Evolutionary conservation across 169 alveolate genomes (phyloP).

Genomic region (Toxoplasma gondii): DNA sequence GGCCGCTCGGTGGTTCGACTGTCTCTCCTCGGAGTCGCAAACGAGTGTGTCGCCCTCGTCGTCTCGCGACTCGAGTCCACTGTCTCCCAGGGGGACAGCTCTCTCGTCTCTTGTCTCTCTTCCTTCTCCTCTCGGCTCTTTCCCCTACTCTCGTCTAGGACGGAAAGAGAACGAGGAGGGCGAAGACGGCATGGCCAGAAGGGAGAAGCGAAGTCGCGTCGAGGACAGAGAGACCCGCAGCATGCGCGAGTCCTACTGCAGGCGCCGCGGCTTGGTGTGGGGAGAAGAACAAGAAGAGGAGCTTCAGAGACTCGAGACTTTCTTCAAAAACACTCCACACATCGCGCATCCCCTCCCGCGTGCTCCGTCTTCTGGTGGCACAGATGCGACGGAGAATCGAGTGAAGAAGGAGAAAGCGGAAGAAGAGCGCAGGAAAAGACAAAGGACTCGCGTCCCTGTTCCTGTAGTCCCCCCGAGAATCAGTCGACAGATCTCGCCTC

Average conservation of each 20-base stretch:
- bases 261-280: slow-evolving; percentile 25
- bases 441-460: neutral
- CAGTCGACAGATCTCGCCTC: neutral
- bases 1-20: neutral
- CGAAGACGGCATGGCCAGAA: neutral
- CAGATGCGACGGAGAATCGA: neutral
- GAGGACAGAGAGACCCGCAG: neutral
- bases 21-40: neutral
- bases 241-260: neutral
- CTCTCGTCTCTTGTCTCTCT: neutral
- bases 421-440: neutral
- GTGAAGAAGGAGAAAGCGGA: neutral
- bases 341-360: neutral
- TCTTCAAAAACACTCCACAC: slow-evolving; percentile 56
- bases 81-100: neutral
- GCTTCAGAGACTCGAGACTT: slow-evolving; percentile 22
- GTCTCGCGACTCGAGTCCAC: neutral
- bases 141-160: neutral
- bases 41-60: neutral
- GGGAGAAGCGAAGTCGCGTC: neutral
- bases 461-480: neutral
- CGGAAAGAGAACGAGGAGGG: neutral
- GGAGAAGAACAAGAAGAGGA: slow-evolving; percentile 8
- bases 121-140: neutral
- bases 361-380: neutral